A percentile compares a stretch with the other conserved stretches of the same genome.
Conservation (phyloP, 2,329 filamentous ascomycete species). For the Penicillium olsonii region DNA sequence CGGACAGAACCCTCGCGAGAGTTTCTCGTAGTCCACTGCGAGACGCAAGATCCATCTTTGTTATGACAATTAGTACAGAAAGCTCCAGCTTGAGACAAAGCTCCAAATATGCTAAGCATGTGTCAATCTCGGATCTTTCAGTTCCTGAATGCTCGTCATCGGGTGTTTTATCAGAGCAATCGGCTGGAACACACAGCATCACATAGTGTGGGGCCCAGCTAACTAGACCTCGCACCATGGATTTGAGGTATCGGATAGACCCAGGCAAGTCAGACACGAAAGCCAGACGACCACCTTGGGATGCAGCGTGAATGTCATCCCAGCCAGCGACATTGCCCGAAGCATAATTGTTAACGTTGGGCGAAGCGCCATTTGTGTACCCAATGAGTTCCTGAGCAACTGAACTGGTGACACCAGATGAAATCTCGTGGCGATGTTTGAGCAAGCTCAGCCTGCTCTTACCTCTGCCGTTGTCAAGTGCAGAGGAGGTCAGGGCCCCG, state of each 20-base stretch:
- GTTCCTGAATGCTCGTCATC: constrained; percentile 17
- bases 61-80: constrained; percentile 79
- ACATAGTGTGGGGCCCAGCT: constrained; percentile 97
- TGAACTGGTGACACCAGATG: constrained; percentile 88
- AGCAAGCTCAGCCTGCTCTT: constrained; percentile 85
- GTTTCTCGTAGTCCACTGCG: constrained; percentile 69
- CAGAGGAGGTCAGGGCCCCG: constrained; percentile 83
- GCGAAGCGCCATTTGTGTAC: constrained; percentile 55
- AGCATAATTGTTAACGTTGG: constrained; percentile 71
- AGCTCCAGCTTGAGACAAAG: constrained; percentile 79
- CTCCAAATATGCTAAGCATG: constrained; percentile 78
- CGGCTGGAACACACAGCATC: constrained; percentile 80
- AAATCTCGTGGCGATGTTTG: constrained; percentile 91
- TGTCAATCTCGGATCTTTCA: constrained; percentile 60
- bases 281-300: constrained; percentile 71
- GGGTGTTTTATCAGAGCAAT: constrained; percentile 59
- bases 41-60: constrained; percentile 85
- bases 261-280: constrained; percentile 92
- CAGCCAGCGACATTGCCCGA: constrained; percentile 86
- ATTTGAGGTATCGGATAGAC: constrained; percentile 83
- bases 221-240: constrained; percentile 83
- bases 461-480: constrained; percentile 86
- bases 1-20: constrained; percentile 71
- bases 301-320: constrained; percentile 86
- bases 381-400: constrained; percentile 92